Evolutionary conservation across 768 basidiomycete genomes (phyloP).

Genomic region (Xerocomus potaroensis): DNA sequence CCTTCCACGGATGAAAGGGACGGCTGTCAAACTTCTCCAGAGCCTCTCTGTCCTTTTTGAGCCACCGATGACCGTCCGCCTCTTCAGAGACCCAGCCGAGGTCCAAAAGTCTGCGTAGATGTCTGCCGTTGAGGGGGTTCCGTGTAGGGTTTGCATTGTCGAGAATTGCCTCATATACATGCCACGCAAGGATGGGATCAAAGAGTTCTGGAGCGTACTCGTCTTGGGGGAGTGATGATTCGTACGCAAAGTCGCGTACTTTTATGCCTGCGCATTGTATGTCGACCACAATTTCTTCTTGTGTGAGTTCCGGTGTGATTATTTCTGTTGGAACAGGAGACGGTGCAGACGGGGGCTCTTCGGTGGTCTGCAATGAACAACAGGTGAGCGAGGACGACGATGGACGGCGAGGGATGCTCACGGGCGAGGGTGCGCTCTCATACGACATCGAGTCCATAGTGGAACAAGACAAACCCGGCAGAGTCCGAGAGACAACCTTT

Average conservation of each 20-base stretch:
- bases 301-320: constrained; percentile 30
- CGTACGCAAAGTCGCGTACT: constrained; percentile 32
- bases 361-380: constrained; percentile 15
- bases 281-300: constrained; percentile 31
- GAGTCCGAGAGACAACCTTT: too few species aligned
- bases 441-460: too few species aligned
- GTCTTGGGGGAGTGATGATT: constrained; percentile 12
- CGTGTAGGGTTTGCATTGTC: constrained; percentile 17
- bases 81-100: constrained; percentile 26
- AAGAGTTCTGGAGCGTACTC: constrained; percentile 25
- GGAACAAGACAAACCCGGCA: too few species aligned
- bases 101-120: constrained; percentile 28
- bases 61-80: constrained; percentile 23
- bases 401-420: too few species aligned
- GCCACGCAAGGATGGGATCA: constrained; percentile 29
- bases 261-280: constrained; percentile 27
- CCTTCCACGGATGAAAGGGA: constrained; percentile 26
- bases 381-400: too few species aligned
- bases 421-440: too few species aligned
- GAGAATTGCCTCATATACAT: constrained; percentile 27
- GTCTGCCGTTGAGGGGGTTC: constrained; percentile 18
- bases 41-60: constrained; percentile 22
- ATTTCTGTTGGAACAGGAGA: constrained; percentile 33
- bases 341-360: constrained; percentile 20
- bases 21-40: constrained; percentile 24